Conservation (phyloP, 2,329 filamentous ascomycete genomes). For the Neurospora sp. region DNA sequence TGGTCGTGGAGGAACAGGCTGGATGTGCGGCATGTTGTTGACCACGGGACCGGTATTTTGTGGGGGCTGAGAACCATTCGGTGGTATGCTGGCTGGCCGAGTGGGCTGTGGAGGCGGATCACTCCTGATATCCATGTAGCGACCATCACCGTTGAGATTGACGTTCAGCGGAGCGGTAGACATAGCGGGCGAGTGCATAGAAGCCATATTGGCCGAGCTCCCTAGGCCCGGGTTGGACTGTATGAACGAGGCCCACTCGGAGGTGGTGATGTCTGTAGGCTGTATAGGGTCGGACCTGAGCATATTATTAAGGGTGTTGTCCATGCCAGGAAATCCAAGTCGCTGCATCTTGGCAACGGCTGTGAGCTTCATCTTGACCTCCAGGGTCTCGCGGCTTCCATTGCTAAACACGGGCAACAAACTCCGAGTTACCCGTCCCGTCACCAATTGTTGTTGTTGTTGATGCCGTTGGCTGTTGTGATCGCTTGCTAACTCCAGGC, state of each 20-base stretch:
- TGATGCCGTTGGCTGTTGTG: constrained; percentile 44
- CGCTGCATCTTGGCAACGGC: constrained; percentile 53
- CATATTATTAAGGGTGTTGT: constrained; percentile 9
- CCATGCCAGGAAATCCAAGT: constrained; percentile 17
- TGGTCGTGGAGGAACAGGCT: constrained; percentile 14
- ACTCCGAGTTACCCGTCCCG: constrained; percentile 83
- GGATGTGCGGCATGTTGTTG: constrained; percentile 4
- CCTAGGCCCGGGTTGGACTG: constrained; percentile 53
- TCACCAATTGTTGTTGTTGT: constrained; percentile 54
- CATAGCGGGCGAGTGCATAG: constrained; percentile 26
- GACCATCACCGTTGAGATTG: constrained; percentile 6
- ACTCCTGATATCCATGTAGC: constrained; percentile 9
- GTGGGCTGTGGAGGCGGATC: constrained; percentile 9
- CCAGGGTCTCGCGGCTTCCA: constrained; percentile 76
- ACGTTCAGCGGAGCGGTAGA: constrained; percentile 15
- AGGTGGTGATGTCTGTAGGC: constrained; percentile 44
- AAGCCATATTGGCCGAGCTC: constrained; percentile 26
- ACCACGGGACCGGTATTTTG: background rate
- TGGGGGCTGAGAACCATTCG: background rate
- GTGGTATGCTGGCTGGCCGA: constrained; percentile 13
- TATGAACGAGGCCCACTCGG: constrained; percentile 70
- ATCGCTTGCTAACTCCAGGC: constrained; percentile 51
- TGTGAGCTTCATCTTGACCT: constrained; percentile 83
- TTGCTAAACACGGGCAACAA: constrained; percentile 74
- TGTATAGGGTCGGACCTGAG: constrained; percentile 25